Conservation (phyloP, 2,329 filamentous ascomycete genomes). For the Xylaria sp. region DNA sequence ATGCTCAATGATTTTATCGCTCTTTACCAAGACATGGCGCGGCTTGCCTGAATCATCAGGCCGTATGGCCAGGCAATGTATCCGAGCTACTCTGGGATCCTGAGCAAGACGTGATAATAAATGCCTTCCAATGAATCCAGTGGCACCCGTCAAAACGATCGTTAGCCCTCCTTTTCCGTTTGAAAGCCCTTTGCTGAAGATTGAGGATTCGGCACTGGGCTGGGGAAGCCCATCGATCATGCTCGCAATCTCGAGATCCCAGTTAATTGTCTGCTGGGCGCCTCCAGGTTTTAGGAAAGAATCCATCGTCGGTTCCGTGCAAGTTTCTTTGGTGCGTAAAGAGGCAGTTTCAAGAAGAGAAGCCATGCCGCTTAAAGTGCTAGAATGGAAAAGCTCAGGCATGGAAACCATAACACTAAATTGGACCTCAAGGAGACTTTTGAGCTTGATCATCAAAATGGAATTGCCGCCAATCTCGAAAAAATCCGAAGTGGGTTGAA, state of each 20-base stretch:
- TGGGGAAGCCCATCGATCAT: constrained; percentile 7
- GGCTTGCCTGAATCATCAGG: not conserved
- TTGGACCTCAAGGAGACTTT: constrained; percentile 47
- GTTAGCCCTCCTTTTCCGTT: not conserved
- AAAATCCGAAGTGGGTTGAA: constrained; percentile 50
- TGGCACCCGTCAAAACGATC: constrained; percentile 29
- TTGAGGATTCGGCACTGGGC: not conserved
- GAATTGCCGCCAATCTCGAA: constrained; percentile 58
- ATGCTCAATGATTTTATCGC: constrained; percentile 19
- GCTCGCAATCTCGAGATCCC: constrained; percentile 13
- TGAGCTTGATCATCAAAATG: constrained; percentile 54
- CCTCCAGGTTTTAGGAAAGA: not conserved
- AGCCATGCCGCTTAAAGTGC: constrained; percentile 56
- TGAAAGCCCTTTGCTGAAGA: not conserved
- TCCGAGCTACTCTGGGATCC: not conserved
- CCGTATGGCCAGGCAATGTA: constrained; percentile 17
- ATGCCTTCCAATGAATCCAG: constrained; percentile 25
- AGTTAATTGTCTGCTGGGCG: not conserved
- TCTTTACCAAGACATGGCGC: not conserved
- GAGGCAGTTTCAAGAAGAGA: constrained; percentile 4
- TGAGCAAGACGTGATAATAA: constrained; percentile 17
- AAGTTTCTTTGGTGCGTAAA: not conserved
- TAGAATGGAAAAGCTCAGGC: constrained; percentile 52
- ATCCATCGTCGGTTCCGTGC: not conserved
- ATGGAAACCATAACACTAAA: constrained; percentile 44